Base-by-base conservation (phyloP, 352 stramenopile species). In the Phytophthora pseudosyringae region DNA sequence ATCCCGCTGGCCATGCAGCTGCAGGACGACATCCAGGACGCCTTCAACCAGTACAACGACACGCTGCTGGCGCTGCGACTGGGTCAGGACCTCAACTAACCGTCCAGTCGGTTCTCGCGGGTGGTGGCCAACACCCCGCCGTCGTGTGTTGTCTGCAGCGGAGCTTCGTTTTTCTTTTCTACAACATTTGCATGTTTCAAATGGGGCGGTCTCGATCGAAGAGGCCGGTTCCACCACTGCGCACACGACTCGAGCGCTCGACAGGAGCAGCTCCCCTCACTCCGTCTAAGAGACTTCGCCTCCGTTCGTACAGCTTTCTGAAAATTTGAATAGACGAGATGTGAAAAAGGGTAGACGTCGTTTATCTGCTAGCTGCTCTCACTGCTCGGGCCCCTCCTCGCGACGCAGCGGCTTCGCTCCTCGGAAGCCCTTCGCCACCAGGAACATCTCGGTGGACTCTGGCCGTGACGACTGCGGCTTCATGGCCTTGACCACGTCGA, bases 1-100 rank as follows among this genome's bases (percentile, higher is more conserved):
- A 88, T 96, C 45, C 88, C 86, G 36, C 69, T 96, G 50, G 88
- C 86, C 32, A 94, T 96, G 88, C 88, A 96, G 71, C 77, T 96
- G 49, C 88, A 96, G 60, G 88, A 96, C 67, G 86, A 96, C 69
- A 96, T 96, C 64, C 84, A 94, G 63, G 86, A 96, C 41, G 88
- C 88, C 43, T 94, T 96, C 73, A 95, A 90, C 75, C 88, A 96
- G 83, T 96, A 96, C 83, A 91, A 95, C 76, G 88, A 96, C 71
- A 94, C 88, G 66, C 52, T 96, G 43, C 58, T 96, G 68, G 88
- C 88, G 29, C 80, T 96, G 29, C 83, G 87, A 46, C 70, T 96
- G 33, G 88, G 86, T 57, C 88, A 93, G 73, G 88, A 94, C 66
- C 82, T 91, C 61, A 89, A 86, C 67, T 92, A 86, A 85, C 49